A percentile compares a stretch with the other conserved stretches of the same genome.
Conservation (phyloP, 2,329 filamentous ascomycete genomes). For the Paracamarosporium sp. region DNA sequence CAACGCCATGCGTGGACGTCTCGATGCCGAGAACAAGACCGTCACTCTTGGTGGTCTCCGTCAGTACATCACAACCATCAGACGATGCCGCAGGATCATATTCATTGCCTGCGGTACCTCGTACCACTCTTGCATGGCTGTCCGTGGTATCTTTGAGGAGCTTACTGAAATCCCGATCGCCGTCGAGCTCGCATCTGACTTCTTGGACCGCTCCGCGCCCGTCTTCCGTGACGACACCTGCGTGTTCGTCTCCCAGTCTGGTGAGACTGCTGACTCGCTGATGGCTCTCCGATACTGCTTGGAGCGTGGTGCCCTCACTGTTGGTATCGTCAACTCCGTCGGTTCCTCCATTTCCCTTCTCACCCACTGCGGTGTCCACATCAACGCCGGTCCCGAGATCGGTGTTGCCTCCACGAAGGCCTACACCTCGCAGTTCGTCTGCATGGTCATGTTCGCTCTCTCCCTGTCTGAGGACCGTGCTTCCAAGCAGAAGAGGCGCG, state of each 20-base stretch:
- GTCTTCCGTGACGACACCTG: constrained; percentile 99
- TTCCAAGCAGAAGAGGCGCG: constrained; percentile 87
- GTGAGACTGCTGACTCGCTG: constrained; percentile 96
- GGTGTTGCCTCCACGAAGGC: constrained; percentile 99
- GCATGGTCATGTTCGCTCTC: constrained; percentile 99
- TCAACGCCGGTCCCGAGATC: constrained; percentile 98
- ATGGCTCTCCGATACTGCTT: constrained; percentile 98
- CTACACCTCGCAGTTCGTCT: constrained; percentile 98
- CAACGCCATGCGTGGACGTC: constrained; percentile 99
- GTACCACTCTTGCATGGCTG: constrained; percentile 99
- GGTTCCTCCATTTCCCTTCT: constrained; percentile 98
- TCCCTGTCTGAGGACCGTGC: constrained; percentile 96
- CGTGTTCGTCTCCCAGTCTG: constrained; percentile 98
- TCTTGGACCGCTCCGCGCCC: constrained; percentile 93
- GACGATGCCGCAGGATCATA: constrained; percentile 94
- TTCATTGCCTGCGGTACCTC: constrained; percentile 99
- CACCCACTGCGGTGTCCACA: constrained; percentile 99
- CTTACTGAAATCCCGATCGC: constrained; percentile 97
- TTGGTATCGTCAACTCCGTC: constrained; percentile 98
- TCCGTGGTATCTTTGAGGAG: constrained; percentile 97
- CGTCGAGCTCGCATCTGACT: constrained; percentile 96
- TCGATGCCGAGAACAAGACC: constrained; percentile 90
- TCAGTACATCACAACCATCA: constrained; percentile 95
- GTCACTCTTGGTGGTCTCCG: constrained; percentile 95
- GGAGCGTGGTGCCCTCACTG: constrained; percentile 94